Percentiles rank a stretch among this genome's conserved stretches.
Evolutionary conservation across 495 filamentous ascomycete genomes (phyloP).

Genomic region (Thermochaetoides thermophila): DNA sequence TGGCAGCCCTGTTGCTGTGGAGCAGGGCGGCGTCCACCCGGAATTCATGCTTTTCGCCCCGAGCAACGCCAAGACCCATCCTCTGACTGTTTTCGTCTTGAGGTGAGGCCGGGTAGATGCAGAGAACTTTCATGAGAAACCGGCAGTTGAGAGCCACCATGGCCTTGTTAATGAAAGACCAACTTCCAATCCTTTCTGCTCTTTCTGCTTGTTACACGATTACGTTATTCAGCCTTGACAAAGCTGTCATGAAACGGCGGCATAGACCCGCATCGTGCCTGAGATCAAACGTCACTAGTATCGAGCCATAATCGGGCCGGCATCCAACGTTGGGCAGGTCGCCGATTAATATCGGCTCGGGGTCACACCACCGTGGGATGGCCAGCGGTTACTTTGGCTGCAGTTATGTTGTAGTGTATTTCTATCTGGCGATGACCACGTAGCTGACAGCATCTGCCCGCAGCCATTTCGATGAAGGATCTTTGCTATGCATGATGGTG

Average conservation of each 20-base stretch:
- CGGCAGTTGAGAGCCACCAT: too few species aligned
- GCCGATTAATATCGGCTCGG: constrained; percentile 4
- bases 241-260: constrained; percentile 1
- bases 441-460: too few species aligned
- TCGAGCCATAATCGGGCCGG: constrained; percentile 3
- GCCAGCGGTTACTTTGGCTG: neutral
- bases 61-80: constrained; percentile 1
- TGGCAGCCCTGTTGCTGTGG: constrained; percentile 5
- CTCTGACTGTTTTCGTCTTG: neutral
- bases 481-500: too few species aligned
- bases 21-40: constrained; percentile 1
- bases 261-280: constrained; percentile 1
- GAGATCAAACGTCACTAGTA: neutral
- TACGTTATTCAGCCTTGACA: constrained; percentile 3
- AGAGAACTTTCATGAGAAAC: constrained; percentile 3
- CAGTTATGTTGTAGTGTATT: neutral
- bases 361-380: constrained; percentile 1
- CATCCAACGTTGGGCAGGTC: constrained; percentile 6
- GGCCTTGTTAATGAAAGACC: too few species aligned
- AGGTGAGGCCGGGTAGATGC: neutral
- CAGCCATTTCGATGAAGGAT: too few species aligned
- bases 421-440: too few species aligned
- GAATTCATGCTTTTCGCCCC: neutral
- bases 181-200: too few species aligned
- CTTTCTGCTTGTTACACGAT: too few species aligned